Evolutionary conservation across 352 stramenopile genomes (phyloP).

Genomic region (Elongisporangium prolatum): DNA sequence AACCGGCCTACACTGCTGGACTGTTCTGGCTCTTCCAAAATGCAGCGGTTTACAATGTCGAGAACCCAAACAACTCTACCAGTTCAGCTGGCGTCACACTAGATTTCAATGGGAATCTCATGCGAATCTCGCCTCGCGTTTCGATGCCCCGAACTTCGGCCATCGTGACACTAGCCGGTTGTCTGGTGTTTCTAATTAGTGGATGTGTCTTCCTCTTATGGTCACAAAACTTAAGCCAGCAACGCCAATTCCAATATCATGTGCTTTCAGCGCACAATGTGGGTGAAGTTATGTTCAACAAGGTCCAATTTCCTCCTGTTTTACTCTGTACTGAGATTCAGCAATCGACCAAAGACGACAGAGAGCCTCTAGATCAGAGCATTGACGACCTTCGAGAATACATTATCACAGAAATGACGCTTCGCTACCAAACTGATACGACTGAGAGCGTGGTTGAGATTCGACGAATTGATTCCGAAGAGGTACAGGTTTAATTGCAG

Average conservation of each 20-base stretch:
- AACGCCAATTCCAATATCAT: background rate
- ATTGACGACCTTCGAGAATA: background rate
- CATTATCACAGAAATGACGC: background rate
- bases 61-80: background rate
- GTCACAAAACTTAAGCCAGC: background rate
- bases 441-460: background rate
- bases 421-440: background rate
- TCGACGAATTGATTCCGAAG: background rate
- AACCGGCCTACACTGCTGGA: no score
- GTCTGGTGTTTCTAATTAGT: background rate
- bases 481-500: background rate
- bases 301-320: background rate
- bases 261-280: background rate
- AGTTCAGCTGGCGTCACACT: background rate
- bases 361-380: background rate
- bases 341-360: background rate
- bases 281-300: background rate
- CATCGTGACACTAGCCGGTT: background rate
- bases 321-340: background rate
- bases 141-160: background rate
- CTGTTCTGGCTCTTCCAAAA: background rate
- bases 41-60: background rate
- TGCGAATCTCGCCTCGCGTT: background rate
- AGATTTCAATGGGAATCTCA: background rate
- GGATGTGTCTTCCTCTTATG: background rate